Conservation (phyloP, 768 basidiomycete species). For the Rhodotorula sphaerocarpa region DNA sequence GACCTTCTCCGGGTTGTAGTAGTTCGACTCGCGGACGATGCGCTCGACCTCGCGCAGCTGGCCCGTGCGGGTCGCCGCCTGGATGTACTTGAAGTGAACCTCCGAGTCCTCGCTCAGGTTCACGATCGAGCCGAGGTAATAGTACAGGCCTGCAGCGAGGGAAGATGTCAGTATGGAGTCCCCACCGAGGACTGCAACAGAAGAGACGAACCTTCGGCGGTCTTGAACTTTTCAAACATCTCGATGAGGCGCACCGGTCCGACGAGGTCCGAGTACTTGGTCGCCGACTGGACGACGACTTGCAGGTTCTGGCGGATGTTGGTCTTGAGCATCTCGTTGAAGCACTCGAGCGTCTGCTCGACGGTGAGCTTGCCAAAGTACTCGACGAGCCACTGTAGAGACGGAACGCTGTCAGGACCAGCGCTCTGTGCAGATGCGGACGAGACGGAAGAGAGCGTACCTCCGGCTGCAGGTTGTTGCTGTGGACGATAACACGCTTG, state of each 20-base stretch:
- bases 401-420: not conserved
- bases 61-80: slow-evolving; percentile 93
- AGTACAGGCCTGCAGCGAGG: slow-evolving; percentile 65
- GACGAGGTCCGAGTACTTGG: slow-evolving; percentile 96
- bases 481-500: slow-evolving; percentile 94
- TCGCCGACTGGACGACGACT: slow-evolving; percentile 91
- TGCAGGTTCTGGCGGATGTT: slow-evolving; percentile 98
- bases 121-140: slow-evolving; percentile 95
- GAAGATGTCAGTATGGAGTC: not conserved
- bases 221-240: slow-evolving; percentile 97
- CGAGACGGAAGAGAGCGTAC: slow-evolving; percentile 49
- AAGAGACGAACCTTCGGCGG: slow-evolving; percentile 65
- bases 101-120: slow-evolving; percentile 93
- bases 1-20: slow-evolving; percentile 98
- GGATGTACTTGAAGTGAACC: slow-evolving; percentile 99
- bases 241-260: slow-evolving; percentile 96
- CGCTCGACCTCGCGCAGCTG: slow-evolving; percentile 99
- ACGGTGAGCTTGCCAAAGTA: slow-evolving; percentile 96
- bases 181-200: too few species aligned
- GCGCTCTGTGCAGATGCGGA: not conserved
- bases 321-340: slow-evolving; percentile 92
- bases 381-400: slow-evolving; percentile 75
- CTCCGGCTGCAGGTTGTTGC: slow-evolving; percentile 70
- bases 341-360: slow-evolving; percentile 89
- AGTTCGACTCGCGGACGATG: slow-evolving; percentile 93